phyloP scores from a whole-genome alignment of 2,329 filamentous ascomycete genomes.

The Phyllosticta ampelicida region DNA sequence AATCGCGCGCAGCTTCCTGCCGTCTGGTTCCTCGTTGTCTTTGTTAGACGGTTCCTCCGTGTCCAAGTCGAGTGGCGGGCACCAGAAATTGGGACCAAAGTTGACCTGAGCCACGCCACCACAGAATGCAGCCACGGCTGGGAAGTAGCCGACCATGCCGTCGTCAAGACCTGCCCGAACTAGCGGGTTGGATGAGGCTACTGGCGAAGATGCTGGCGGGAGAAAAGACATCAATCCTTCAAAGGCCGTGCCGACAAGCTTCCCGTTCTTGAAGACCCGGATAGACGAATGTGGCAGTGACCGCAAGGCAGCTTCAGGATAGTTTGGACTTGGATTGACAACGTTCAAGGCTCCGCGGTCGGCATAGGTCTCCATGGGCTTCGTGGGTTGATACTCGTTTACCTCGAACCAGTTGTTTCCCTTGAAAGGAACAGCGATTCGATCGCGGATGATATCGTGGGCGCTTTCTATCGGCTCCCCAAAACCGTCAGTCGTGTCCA shows the following conservation, averaged over 20 bases:
- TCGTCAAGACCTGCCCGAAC: conserved; percentile 76
- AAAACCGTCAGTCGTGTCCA: conserved; percentile 53
- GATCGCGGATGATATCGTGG: conserved; percentile 82
- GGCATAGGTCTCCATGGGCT: conserved; percentile 64
- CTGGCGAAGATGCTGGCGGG: conserved; percentile 72
- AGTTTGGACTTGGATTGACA: conserved; percentile 65
- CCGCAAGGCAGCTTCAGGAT: conserved; percentile 62
- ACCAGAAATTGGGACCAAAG: conserved; percentile 91
- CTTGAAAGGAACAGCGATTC: conserved; percentile 90
- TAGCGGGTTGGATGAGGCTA: conserved; percentile 36
- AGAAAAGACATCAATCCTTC: conserved; percentile 82
- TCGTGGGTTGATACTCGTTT: conserved; percentile 76
- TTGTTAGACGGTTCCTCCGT: conserved; percentile 22
- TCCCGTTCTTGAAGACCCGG: conserved; percentile 86
- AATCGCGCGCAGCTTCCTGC: conserved; percentile 45
- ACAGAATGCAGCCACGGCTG: conserved; percentile 82
- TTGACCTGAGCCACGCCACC: conserved; percentile 88
- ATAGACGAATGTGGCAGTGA: conserved; percentile 80
- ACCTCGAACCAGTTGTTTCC: conserved; percentile 89
- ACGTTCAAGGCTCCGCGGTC: conserved; percentile 45
- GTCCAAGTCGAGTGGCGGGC: conserved; percentile 55
- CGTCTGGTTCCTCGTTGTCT: conserved; percentile 14
- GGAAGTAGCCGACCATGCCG: conserved; percentile 91
- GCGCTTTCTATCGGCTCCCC: conserved; percentile 47
- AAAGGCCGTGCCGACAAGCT: conserved; percentile 76